Evolutionary conservation across 139 green algal species (phyloP), one percentile per base, ranked within the genome.

Genomic region (Micractinium sp.): DNA sequence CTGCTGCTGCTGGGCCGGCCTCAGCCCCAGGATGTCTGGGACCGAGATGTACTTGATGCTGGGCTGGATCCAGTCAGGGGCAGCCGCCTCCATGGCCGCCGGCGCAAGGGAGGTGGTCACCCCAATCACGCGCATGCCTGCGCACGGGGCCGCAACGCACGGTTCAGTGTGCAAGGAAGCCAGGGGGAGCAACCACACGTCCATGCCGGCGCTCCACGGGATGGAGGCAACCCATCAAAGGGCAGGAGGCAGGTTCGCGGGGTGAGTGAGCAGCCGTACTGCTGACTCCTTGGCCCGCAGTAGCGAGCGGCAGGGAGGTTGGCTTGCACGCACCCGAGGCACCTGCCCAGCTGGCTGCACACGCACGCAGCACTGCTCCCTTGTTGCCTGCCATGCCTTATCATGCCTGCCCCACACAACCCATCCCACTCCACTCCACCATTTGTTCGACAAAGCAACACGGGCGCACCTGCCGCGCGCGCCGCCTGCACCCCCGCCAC

Each of bases 401-500:
- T 3, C 63, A 25, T 73, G 63, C 63, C 20, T 12, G 63, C 63
- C 63, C 14, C 3, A 3, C 63, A 73, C 63, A 73, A 9, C 63
- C 22, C 23, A 3, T 5, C 23, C 63, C 22, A 73, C 63, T 29
- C 20, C 63, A 25, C n/a, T n/a, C n/a, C n/a, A n/a, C n/a, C n/a
- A n/a, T n/a, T n/a, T n/a, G n/a, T n/a, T n/a, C n/a, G n/a, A n/a
- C n/a, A n/a, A n/a, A 20, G 22, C 63, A 73, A 3, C 27, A 3
- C 3, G 27, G 27, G 25, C 87, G 36, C 86, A 93, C 93, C 94
- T 87, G 94, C 94, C 39, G 90, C 90, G n/a, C 87, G 73, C 0
- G 95, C 94, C 29, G 95, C 95, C 76, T 95, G 87, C 36, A 97
- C 93, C n/a, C 95, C 95, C 33, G 95, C 95, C 38, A 92, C 84